phyloP scores from a whole-genome alignment of 257 asterid genomes.

The Ligustrum vulgare region DNA sequence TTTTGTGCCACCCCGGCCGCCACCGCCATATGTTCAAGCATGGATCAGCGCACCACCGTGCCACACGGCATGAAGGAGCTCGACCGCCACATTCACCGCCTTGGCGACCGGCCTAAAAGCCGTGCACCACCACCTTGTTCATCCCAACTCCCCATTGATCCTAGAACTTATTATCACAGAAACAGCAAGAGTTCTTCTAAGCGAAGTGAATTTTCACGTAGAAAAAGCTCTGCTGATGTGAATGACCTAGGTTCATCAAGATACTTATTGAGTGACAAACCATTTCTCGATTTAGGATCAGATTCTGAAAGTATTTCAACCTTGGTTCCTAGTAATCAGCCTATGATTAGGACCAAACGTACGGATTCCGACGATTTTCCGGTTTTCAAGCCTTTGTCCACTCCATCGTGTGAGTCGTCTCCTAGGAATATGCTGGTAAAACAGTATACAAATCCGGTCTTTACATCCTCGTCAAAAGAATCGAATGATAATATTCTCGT shows the following conservation, averaged over 20 bases:
- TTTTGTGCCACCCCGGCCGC: slow-evolving; percentile 88
- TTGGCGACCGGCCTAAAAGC: slow-evolving; percentile 30
- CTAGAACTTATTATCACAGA: slow-evolving; percentile 37
- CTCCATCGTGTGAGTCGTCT: slow-evolving; percentile 40
- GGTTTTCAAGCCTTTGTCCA: slow-evolving; percentile 44
- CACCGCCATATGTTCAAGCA: slow-evolving; percentile 85
- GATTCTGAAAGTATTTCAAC: slow-evolving; percentile 28
- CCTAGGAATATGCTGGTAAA: not conserved
- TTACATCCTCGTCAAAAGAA: not conserved
- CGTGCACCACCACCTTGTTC: slow-evolving; percentile 52
- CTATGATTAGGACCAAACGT: slow-evolving; percentile 21
- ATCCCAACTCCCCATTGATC: slow-evolving; percentile 63
- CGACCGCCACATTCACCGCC: slow-evolving; percentile 35
- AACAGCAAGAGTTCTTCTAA: slow-evolving; percentile 31
- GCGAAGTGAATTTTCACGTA: slow-evolving; percentile 36
- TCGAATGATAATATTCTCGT: not conserved
- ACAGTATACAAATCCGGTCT: not conserved
- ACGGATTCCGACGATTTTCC: slow-evolving; percentile 25
- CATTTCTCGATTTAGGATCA: slow-evolving; percentile 34
- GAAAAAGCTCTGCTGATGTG: slow-evolving; percentile 72
- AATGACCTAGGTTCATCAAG: slow-evolving; percentile 46
- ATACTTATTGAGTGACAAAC: slow-evolving; percentile 46
- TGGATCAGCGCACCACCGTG: slow-evolving; percentile 55
- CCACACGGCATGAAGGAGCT: slow-evolving; percentile 36
- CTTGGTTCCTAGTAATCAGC: slow-evolving; percentile 26